These are phyloP conservation scores for Oryza coarctata DNA, from an alignment of 176 grass and related monocot species.

Conservation along the genomic window DNA sequence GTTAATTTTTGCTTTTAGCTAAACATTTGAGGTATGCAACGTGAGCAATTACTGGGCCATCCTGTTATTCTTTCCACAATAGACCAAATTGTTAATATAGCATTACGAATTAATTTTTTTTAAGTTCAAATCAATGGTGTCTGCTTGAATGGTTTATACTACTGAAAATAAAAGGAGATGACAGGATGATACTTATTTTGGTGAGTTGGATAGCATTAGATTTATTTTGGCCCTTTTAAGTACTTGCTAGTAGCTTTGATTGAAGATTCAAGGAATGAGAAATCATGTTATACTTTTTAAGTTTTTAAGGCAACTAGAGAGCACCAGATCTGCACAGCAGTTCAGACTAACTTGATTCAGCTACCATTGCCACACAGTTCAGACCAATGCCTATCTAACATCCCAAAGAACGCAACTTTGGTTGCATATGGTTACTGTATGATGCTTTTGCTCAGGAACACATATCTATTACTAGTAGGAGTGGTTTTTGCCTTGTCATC, in stretches of 20 bases:
- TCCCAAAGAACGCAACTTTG: conserved; percentile 7
- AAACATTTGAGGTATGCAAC: not conserved
- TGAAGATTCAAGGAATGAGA: not conserved
- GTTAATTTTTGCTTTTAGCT: not conserved
- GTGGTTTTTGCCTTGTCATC: not conserved
- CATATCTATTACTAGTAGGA: not conserved
- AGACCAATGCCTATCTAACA: not conserved
- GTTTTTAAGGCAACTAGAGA: not conserved
- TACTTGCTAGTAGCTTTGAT: not conserved
- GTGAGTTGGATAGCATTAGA: not conserved
- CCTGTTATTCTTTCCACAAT: not conserved
- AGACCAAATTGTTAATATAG: not conserved
- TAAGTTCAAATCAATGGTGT: not conserved
- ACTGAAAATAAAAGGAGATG: not conserved
- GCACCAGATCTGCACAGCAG: not conserved
- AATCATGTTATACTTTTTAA: not conserved
- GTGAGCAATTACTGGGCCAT: not conserved
- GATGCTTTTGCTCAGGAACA: not conserved
- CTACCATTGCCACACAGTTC: not conserved
- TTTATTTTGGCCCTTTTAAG: not conserved
- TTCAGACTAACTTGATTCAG: not conserved
- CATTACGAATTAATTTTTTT: not conserved
- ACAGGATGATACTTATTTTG: too few species aligned
- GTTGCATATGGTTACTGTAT: not conserved
- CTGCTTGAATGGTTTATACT: not conserved